phyloP scores from a whole-genome alignment of 768 basidiomycete species.

The Termitomyces sp. region DNA sequence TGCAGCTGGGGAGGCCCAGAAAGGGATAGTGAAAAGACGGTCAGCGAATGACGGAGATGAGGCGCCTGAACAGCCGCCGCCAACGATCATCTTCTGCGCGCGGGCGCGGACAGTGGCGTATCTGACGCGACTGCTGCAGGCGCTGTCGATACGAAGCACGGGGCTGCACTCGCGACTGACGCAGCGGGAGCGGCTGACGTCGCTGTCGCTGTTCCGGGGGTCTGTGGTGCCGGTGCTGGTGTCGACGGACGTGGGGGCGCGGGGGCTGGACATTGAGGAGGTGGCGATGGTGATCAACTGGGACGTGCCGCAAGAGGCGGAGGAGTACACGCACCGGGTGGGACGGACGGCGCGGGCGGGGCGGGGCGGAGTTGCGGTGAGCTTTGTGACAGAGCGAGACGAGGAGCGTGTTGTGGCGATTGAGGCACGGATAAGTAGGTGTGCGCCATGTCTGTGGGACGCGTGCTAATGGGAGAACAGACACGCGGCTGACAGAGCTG shows the following conservation, averaged over 20 bases:
- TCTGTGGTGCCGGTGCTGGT: conserved; percentile 86
- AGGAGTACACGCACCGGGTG: conserved; percentile 96
- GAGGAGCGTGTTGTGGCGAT: conserved; percentile 78
- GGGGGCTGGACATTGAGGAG: conserved; percentile 94
- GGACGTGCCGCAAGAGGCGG: conserved; percentile 87
- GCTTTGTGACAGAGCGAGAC: conserved; percentile 92
- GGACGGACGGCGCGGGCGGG: conserved; percentile 91
- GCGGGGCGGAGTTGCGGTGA: conserved; percentile 82
- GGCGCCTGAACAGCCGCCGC: conserved; percentile 72
- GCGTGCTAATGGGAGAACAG: conserved; percentile 30
- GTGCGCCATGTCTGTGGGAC: neutral
- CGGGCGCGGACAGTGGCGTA: conserved; percentile 88
- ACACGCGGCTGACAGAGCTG: conserved; percentile 73
- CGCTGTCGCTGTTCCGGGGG: conserved; percentile 82
- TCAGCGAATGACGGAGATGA: conserved; percentile 37
- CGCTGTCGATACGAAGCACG: conserved; percentile 76
- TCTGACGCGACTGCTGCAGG: conserved; percentile 72
- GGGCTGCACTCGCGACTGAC: conserved; percentile 91
- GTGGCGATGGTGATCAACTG: conserved; percentile 97
- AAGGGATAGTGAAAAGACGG: conserved; percentile 16
- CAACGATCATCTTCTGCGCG: conserved; percentile 92
- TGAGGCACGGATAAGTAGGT: conserved; percentile 82
- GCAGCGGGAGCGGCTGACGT: conserved; percentile 82
- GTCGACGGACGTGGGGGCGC: conserved; percentile 91
- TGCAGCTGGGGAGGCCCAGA: conserved; percentile 46